phyloP scores from a whole-genome alignment of 768 basidiomycete species.

The Agaricus subrufescens region DNA sequence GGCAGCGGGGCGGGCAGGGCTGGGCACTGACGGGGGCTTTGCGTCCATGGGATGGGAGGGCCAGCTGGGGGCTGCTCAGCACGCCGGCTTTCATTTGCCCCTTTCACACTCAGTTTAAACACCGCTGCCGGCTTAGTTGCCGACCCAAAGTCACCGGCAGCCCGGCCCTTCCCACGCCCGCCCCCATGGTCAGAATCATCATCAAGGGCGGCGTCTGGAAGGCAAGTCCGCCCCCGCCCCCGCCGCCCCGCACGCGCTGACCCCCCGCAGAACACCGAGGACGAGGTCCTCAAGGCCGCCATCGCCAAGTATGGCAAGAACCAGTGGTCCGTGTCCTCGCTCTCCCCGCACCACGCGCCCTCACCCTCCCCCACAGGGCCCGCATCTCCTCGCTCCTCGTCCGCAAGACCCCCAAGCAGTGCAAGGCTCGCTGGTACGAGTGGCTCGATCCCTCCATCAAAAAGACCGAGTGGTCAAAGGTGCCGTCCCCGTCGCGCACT shows the following conservation, averaged over 20 bases:
- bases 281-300: conserved; percentile 98
- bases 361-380: conserved; percentile 52
- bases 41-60: too few species aligned
- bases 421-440: conserved; percentile 99
- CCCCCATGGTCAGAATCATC: conserved; percentile 78
- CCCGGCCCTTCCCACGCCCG: conserved; percentile 4
- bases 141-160: conserved; percentile 16
- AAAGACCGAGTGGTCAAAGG: conserved; percentile 99
- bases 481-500: conserved; percentile 23
- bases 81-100: conserved; percentile 13
- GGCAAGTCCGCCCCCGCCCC: conserved; percentile 31
- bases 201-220: conserved; percentile 94
- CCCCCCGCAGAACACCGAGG: conserved; percentile 75
- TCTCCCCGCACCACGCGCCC: conserved; percentile 4
- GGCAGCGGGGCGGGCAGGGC: conserved; percentile 3
- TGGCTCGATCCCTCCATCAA: conserved; percentile 99
- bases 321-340: conserved; percentile 58
- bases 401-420: conserved; percentile 98
- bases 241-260: too few species aligned
- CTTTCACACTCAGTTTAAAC: conserved; percentile 12
- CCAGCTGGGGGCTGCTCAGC: too few species aligned
- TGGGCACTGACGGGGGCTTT: conserved; percentile 26
- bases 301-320: conserved; percentile 98
- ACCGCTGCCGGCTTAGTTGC: conserved; percentile 18
- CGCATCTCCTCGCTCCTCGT: conserved; percentile 97